Conservation (phyloP, 2,329 filamentous ascomycete species). For the Diplodia sapinea region DNA sequence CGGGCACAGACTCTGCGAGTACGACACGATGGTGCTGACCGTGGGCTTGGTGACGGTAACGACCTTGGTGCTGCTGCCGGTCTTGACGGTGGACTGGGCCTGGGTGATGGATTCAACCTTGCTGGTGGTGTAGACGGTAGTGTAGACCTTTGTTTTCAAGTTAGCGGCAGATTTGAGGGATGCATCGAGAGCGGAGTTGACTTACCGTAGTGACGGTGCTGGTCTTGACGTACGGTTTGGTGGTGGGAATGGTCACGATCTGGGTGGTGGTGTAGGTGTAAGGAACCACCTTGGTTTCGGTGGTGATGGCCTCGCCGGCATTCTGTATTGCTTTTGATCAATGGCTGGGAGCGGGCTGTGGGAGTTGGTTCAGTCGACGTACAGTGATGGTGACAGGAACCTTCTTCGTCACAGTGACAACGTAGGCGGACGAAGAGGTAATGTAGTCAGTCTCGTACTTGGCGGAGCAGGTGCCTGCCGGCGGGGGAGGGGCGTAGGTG, state of each 20-base stretch:
- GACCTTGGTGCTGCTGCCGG: constrained; percentile 31
- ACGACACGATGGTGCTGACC: constrained; percentile 33
- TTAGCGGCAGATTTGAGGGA: not conserved
- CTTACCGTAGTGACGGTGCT: constrained; percentile 34
- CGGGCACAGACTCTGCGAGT: constrained; percentile 33
- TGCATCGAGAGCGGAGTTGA: not conserved
- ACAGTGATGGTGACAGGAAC: constrained; percentile 17
- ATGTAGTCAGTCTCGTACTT: constrained; percentile 19
- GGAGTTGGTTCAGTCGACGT: not conserved
- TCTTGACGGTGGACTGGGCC: not conserved
- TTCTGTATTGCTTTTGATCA: constrained; percentile 16
- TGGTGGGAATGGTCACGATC: not conserved
- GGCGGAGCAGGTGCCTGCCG: constrained; percentile 14
- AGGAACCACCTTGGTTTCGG: constrained; percentile 33
- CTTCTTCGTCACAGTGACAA: constrained; percentile 20
- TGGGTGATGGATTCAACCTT: constrained; percentile 32
- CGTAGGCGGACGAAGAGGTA: not conserved
- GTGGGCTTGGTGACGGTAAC: constrained; percentile 33
- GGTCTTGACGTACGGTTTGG: not conserved
- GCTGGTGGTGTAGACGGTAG: constrained; percentile 31
- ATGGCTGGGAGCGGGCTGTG: not conserved
- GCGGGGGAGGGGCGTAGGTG: not conserved
- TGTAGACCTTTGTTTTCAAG: not conserved
- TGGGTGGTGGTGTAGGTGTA: constrained; percentile 25
- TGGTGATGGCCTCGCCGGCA: constrained; percentile 27